These are phyloP conservation scores for Groenewaldozyma auringiensis DNA, from an alignment of 1,139 yeast genomes.

Conservation along the genomic window DNA sequence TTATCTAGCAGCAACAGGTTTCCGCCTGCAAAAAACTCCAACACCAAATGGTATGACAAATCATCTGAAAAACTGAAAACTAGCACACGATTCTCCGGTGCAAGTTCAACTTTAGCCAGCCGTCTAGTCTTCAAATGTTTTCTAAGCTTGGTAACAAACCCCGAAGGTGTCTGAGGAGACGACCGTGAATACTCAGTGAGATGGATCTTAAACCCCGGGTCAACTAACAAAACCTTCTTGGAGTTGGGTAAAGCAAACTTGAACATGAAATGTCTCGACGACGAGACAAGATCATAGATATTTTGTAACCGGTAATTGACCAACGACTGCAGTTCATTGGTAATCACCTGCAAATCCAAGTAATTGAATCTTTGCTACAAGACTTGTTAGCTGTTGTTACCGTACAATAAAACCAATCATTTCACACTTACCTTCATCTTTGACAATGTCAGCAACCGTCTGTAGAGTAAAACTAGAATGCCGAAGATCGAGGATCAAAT, in stretches of 20 bases:
- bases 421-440: no score
- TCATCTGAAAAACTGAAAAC: constrained; percentile 73
- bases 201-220: constrained; percentile 80
- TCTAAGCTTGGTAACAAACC: constrained; percentile 76
- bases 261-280: constrained; percentile 65
- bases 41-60: constrained; percentile 65
- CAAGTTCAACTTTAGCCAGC: constrained; percentile 61
- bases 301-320: constrained; percentile 71
- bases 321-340: constrained; percentile 56
- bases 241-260: constrained; percentile 82
- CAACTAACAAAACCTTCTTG: constrained; percentile 65
- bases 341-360: constrained; percentile 66
- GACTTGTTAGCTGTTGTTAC: no score
- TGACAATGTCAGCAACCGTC: no score
- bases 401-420: no score
- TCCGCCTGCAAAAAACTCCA: constrained; percentile 95
- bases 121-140: constrained; percentile 80
- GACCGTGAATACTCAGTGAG: constrained; percentile 74
- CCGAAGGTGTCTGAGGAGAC: constrained; percentile 73
- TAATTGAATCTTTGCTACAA: constrained; percentile 76
- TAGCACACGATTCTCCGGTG: constrained; percentile 70
- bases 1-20: constrained; percentile 73
- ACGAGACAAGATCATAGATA: constrained; percentile 71
- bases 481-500: background rate
- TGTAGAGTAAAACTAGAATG: no score